Evolutionary conservation across 225 moss, liverwort and hornwort species (phyloP), one percentile per base, ranked within the genome.

Genomic region (Bryum argenteum): DNA sequence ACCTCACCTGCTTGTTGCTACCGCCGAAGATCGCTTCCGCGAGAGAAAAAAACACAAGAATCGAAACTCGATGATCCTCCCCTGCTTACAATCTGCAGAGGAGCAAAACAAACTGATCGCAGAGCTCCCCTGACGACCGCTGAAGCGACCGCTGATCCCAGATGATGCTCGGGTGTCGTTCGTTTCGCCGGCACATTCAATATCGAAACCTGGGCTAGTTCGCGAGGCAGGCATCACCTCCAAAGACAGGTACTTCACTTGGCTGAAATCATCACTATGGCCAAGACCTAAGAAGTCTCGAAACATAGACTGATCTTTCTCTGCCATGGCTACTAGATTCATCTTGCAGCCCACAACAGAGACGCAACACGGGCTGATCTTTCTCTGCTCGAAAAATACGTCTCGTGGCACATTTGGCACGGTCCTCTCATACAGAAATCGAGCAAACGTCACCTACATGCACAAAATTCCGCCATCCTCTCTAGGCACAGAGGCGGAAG

Each of bases 291-390:
- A 72, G 79, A 98, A 98, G 73, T 98, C 92, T 61, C 90, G 88
- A 63, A 94, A 94, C 14, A 98, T 84, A 17, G 97, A 94, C 77
- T 89, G 89, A 75, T 92, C 92, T 82, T 94, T 98, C 74, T 98
- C 97, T 64, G 94, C 82, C 97, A 98, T 98, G 62, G n/a, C n/a
- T n/a, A 94, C 85, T 47, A 90, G 78, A 79, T 88, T 94, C 97
- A 98, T 98, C 70, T 85, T 84, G 80, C 77, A 66, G 47, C 55
- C 54, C 24, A 39, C 8, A 38, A 17, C 57, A 40, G 52, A 21
- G 26, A 26, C 45, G 33, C 61, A 51, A 80, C n/a, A n/a, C n/a
- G n/a, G n/a, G n/a, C n/a, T n/a, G n/a, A n/a, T n/a, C n/a, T n/a
- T n/a, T n/a, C n/a, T n/a, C n/a, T n/a, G n/a, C n/a, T n/a, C n/a